Evolutionary conservation across 208 protist genomes (phyloP).

Genomic region (Blechomonas ayalai): DNA sequence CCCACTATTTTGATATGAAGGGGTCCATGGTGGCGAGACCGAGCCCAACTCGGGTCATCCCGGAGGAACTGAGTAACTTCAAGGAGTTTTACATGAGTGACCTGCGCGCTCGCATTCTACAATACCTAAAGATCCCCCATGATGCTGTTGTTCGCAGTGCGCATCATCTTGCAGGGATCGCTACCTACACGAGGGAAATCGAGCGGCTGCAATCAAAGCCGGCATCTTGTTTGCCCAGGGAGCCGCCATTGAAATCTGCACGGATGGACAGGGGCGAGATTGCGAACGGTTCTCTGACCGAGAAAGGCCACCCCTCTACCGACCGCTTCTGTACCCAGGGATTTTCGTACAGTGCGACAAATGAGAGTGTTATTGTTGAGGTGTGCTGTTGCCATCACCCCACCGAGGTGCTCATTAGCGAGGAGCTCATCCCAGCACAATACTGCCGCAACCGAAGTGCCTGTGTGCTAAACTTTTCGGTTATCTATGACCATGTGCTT

Average conservation of each 20-base stretch:
- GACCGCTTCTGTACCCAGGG: constrained; percentile 17
- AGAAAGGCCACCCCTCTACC: not conserved
- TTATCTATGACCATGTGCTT: constrained; percentile 71
- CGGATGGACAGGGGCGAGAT: too few relatives aligned
- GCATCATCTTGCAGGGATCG: constrained; percentile 1
- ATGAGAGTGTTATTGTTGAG: constrained; percentile 52
- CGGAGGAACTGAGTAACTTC: constrained; percentile 79
- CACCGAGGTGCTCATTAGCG: constrained; percentile 43
- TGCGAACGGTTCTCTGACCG: too few relatives aligned
- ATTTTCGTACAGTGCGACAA: constrained; percentile 50
- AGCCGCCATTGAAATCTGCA: too few relatives aligned
- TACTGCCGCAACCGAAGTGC: constrained; percentile 68
- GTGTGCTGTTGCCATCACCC: constrained; percentile 55
- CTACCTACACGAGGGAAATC: too few relatives aligned
- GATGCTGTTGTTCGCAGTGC: constrained; percentile 13
- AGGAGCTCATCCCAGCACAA: constrained; percentile 25
- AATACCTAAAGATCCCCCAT: constrained; percentile 40
- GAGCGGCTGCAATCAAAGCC: too few relatives aligned
- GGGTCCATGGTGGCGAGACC: constrained; percentile 27
- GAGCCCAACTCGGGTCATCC: constrained; percentile 27
- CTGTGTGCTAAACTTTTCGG: constrained; percentile 58
- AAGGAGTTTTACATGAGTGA: constrained; percentile 88
- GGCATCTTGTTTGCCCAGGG: too few relatives aligned
- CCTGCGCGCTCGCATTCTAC: constrained; percentile 56
- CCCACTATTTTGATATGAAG: constrained; percentile 48